Evolutionary conservation across 768 basidiomycete genomes (phyloP).

Genomic region (Termitomyces sp.): DNA sequence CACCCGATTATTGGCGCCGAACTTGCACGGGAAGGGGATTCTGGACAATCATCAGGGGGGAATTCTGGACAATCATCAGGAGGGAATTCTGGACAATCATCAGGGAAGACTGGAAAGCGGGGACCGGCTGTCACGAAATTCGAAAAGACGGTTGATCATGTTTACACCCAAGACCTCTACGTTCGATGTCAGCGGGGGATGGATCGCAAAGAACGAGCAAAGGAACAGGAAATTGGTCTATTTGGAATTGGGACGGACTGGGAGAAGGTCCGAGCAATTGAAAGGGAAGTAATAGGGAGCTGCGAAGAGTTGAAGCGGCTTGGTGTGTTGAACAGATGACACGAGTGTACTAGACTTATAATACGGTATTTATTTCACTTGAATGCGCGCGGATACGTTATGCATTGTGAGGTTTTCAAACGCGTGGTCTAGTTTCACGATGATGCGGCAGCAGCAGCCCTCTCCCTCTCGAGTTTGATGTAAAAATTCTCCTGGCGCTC

Average conservation of each 20-base stretch:
- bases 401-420: constrained; percentile 9
- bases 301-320: constrained; percentile 76
- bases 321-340: constrained; percentile 45
- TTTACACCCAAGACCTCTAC: constrained; percentile 70
- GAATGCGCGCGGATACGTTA: constrained; percentile 12
- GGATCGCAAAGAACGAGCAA: constrained; percentile 64
- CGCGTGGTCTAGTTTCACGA: constrained; percentile 1
- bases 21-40: constrained; percentile 46
- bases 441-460: constrained; percentile 29
- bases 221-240: constrained; percentile 77
- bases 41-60: constrained; percentile 25
- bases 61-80: constrained; percentile 23
- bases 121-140: constrained; percentile 56
- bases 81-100: constrained; percentile 29
- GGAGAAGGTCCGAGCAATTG: constrained; percentile 79
- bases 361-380: constrained; percentile 21
- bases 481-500: constrained; percentile 84
- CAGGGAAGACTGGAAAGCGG: constrained; percentile 24
- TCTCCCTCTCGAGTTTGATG: constrained; percentile 74
- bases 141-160: constrained; percentile 73
- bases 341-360: constrained; percentile 10
- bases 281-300: constrained; percentile 63
- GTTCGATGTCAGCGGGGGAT: constrained; percentile 67
- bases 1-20: constrained; percentile 77
- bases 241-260: constrained; percentile 93